Evolutionary conservation across 352 stramenopile genomes (phyloP), one percentile per base, ranked within the genome.

Genomic region (Phytophthora colocasiae): DNA sequence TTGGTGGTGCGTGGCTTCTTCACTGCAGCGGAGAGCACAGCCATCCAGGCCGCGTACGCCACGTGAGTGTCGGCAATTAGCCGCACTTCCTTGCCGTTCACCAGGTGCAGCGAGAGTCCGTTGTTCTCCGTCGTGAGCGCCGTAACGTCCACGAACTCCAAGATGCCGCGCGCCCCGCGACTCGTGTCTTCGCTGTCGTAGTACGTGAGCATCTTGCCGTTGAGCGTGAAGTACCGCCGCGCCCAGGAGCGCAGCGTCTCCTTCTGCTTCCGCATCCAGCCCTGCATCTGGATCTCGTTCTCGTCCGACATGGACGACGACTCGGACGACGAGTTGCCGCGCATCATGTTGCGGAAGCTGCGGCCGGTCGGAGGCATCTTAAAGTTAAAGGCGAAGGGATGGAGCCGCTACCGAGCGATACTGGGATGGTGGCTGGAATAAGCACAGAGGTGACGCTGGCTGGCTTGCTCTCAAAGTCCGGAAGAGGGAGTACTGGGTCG

Each of bases 241-340:
- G 73, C 73, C 82, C 82, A 93, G 12, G 77, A 89, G 29, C 80
- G 80, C 63, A 90, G 70, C 59, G 85, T 89, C 56, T 90, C 80
- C 63, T 93, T 93, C 70, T 93, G 85, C 63, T 93, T 93, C 31
- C 81, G 77, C 85, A 93, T 93, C 85, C 85, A 93, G 29, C 85
- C 85, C 58, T 90, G 81, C 82, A 93, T 92, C 54, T 90, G 79
- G 58, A 92, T 79, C 47, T 90, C 83, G 54, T 71, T 87, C 54
- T 92, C 83, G 52, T 92, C 80, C 50, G 78, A 90, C 38, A 78
- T 64, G 15, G 49, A 57, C 26, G 81, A 90, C 58, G 78, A 78
- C 48, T 82, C 72, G 50, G 64, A 78, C 39, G 73, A 74, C 49
- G 82, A 91, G 70, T 83, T 87, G 27, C 80, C 82, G 53, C 82